phyloP scores from a whole-genome alignment of 352 stramenopile species.

The Globisporangium iwayamae region DNA sequence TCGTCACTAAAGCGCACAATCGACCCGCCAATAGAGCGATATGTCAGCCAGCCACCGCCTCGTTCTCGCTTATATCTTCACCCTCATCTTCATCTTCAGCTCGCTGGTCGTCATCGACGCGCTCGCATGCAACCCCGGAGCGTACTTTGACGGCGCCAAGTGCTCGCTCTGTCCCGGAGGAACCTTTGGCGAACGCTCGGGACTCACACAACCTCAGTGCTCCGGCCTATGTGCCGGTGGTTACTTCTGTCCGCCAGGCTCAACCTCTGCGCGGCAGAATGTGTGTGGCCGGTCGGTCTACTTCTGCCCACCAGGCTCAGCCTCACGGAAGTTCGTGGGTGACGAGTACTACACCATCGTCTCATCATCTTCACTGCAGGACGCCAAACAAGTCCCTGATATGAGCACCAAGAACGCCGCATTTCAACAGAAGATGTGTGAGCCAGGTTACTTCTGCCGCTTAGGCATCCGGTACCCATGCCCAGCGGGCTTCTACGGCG shows the following conservation, averaged over 20 bases:
- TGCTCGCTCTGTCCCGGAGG: conserved; percentile 49
- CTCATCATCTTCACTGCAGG: conserved; percentile 17
- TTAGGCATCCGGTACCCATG: conserved; percentile 54
- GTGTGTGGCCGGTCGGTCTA: conserved; percentile 45
- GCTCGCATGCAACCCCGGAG: conserved; percentile 39
- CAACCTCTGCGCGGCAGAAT: conserved; percentile 44
- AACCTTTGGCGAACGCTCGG: conserved; percentile 38
- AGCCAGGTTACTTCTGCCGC: conserved; percentile 64
- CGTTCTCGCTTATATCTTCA: neutral
- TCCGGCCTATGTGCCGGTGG: conserved; percentile 45
- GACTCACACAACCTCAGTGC: conserved; percentile 34
- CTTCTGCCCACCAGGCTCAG: conserved; percentile 56
- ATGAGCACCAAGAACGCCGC: conserved; percentile 8
- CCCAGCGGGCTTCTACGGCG: conserved; percentile 44
- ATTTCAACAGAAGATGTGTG: conserved; percentile 26
- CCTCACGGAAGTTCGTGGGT: conserved; percentile 31
- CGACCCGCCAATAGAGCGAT: neutral
- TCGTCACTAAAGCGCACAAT: neutral
- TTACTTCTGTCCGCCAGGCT: conserved; percentile 60
- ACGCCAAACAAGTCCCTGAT: neutral
- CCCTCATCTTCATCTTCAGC: neutral
- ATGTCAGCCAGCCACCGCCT: neutral
- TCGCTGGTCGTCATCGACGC: conserved; percentile 2
- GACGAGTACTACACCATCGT: conserved; percentile 55
- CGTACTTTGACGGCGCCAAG: conserved; percentile 37